These are phyloP conservation scores for Arabis alpina DNA, from an alignment of 345 rosid genomes.

Conservation along the genomic window DNA sequence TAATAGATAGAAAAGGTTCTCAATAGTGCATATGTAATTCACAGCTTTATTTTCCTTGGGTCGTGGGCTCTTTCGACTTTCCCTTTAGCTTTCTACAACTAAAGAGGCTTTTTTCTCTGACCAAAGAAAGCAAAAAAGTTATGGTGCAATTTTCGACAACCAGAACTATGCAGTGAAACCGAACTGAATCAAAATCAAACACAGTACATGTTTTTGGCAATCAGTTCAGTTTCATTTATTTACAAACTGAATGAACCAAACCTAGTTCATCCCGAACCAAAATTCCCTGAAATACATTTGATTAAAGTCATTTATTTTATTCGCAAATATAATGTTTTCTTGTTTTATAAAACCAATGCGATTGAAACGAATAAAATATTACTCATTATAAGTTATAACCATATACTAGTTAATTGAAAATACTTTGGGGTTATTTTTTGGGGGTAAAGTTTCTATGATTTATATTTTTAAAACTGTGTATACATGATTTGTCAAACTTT, in stretches of 20 bases:
- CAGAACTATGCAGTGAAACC: slow-evolving; percentile 8
- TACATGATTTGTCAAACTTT: background rate
- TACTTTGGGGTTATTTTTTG: no score
- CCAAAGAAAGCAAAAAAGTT: slow-evolving; percentile 2
- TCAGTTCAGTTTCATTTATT: slow-evolving; percentile 26
- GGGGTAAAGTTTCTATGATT: no score
- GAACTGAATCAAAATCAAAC: slow-evolving; percentile 15
- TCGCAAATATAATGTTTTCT: no score
- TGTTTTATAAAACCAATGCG: no score
- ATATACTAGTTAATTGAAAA: no score
- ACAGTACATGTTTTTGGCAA: background rate
- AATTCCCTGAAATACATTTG: no score
- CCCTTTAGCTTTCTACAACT: slow-evolving; percentile 24
- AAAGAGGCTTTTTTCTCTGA: slow-evolving; percentile 39
- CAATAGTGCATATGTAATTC: slow-evolving; percentile 29
- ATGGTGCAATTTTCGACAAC: slow-evolving; percentile 35
- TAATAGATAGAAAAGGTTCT: background rate
- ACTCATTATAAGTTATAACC: no score
- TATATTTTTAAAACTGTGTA: background rate
- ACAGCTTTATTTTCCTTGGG: slow-evolving; percentile 34
- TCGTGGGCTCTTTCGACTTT: slow-evolving; percentile 43
- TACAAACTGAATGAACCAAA: slow-evolving; percentile 13
- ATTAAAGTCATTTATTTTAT: no score
- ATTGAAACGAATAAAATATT: no score
- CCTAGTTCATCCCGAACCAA: background rate